Evolutionary conservation across 345 rosid genomes (phyloP).

Genomic region (Erucastrum elatum): DNA sequence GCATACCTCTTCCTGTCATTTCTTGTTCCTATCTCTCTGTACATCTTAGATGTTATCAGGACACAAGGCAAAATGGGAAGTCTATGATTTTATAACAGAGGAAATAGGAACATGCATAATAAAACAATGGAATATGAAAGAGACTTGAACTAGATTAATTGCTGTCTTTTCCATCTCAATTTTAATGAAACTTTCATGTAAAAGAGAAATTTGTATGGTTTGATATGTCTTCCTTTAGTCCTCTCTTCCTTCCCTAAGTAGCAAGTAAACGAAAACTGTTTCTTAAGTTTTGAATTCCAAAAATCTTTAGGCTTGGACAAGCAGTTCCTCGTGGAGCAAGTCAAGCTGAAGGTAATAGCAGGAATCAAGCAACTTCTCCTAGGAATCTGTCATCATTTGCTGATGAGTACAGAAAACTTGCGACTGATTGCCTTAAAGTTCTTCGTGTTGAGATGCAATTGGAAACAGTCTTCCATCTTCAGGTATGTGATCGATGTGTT

Average conservation of each 20-base stretch:
- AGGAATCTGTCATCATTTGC: constrained; percentile 79
- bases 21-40: constrained; percentile 1
- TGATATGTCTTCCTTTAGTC: neutral
- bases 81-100: neutral
- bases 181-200: constrained; percentile 20
- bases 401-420: constrained; percentile 88
- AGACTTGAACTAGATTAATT: constrained; percentile 19
- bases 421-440: constrained; percentile 93
- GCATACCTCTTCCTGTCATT: constrained; percentile 7
- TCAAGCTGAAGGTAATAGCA: constrained; percentile 57
- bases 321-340: constrained; percentile 51
- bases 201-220: constrained; percentile 25
- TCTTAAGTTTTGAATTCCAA: constrained; percentile 23
- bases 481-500: constrained; percentile 52
- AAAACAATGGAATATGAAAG: neutral
- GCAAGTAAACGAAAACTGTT: constrained; percentile 4
- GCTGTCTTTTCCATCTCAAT: constrained; percentile 5
- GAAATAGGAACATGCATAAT: constrained; percentile 4
- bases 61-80: neutral
- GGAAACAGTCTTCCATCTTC: constrained; percentile 91
- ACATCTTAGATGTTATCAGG: constrained; percentile 25
- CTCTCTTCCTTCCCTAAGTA: constrained; percentile 4
- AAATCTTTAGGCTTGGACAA: constrained; percentile 66
- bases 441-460: constrained; percentile 98
- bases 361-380: constrained; percentile 44